phyloP scores from a whole-genome alignment of 495 filamentous ascomycete genomes.

The Acidomyces sp. region DNA sequence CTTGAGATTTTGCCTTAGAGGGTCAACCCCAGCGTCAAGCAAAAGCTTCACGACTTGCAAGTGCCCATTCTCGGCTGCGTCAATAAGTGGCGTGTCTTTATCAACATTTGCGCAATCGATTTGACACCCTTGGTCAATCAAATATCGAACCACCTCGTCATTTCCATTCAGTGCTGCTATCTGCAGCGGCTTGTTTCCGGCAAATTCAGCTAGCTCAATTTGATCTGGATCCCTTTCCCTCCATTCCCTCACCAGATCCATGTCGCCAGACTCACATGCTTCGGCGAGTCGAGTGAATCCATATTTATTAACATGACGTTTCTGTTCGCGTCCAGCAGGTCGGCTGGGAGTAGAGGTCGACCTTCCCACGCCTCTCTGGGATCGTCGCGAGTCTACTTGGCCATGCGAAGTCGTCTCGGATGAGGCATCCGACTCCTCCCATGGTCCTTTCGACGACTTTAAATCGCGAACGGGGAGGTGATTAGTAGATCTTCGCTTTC shows the following conservation, averaged over 20 bases:
- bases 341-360: slow-evolving; percentile 19
- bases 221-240: slow-evolving; percentile 69
- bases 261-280: slow-evolving; percentile 64
- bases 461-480: slow-evolving; percentile 11
- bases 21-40: slow-evolving; percentile 67
- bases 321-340: slow-evolving; percentile 39
- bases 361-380: slow-evolving; percentile 13
- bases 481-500: slow-evolving; percentile 5
- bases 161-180: slow-evolving; percentile 76
- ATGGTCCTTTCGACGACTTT: slow-evolving; percentile 6
- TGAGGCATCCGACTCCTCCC: slow-evolving; percentile 20
- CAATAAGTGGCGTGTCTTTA: slow-evolving; percentile 84
- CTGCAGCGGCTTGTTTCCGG: slow-evolving; percentile 85
- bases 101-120: slow-evolving; percentile 68
- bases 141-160: slow-evolving; percentile 64
- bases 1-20: slow-evolving; percentile 69
- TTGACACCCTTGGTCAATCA: slow-evolving; percentile 70
- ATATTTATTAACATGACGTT: slow-evolving; percentile 72
- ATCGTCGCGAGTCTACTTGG: slow-evolving; percentile 6
- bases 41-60: slow-evolving; percentile 79
- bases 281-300: slow-evolving; percentile 75
- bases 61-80: slow-evolving; percentile 91
- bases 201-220: slow-evolving; percentile 80
- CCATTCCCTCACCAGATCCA: slow-evolving; percentile 53
- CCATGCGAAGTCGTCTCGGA: slow-evolving; percentile 19